Base-by-base conservation (phyloP, 164 flowering plant species). In the Nymphaea colorata region DNA sequence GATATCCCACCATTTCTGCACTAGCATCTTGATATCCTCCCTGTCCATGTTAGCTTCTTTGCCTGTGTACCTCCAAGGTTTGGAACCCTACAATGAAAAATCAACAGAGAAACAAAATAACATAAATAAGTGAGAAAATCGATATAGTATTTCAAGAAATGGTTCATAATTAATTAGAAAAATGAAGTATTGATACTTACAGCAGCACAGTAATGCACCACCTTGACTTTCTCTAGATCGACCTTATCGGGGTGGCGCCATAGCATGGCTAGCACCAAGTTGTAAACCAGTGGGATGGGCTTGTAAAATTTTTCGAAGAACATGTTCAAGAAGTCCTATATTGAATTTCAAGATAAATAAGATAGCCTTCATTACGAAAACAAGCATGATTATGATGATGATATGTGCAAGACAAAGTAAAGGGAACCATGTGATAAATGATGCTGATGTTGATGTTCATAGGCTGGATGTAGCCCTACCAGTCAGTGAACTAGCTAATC, bases 31-130 rank as follows among this genome's bases (percentile, higher is more conserved):
- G 3, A 85, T 75, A 67, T 85, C 88, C 59, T 85, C 86, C 62
- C 88, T 82, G 42, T 81, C 74, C 88, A 85, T 85, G 79, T 82
- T 85, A 16, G 68, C 79, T 69, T 83, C 86, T 60, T 85, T 68
- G 14, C 88, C 88, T 0, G 85, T 85, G 60, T 77, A 83, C 76
- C 88, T 85, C 88, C 88, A 83, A 42, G 88, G 88, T 78, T 85
- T 85, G 5, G 86, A 81, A 3, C 88, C 82, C 84, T 41, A 74
- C 72, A 69, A 77, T 70, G n/a, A 79, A 76, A 61, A 79, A 74
- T 25, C 36, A 25, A 25, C 36, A 25, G 36, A 25, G 36, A 25
- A 25, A 25, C 36, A 25, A 25, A 25, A 25, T 25, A 25, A 25
- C 36, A 25, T 25, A 25, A 25, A 25, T 25, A 25, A 25, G 0